Evolutionary conservation across 2,329 filamentous ascomycete species (phyloP), one percentile per base, ranked within the genome.

Genomic region (Penicillium sp.): DNA sequence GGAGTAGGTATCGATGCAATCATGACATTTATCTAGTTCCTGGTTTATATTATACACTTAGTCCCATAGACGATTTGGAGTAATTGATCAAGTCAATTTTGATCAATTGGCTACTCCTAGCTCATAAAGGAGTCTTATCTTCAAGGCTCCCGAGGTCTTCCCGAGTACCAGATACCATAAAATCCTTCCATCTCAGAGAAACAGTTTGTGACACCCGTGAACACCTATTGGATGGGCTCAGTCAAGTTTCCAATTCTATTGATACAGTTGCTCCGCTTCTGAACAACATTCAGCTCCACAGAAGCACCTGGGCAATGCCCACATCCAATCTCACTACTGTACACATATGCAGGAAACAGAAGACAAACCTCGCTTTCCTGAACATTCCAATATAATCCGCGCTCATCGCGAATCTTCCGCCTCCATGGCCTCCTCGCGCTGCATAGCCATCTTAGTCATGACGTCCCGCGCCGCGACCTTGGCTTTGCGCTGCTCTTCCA

Each of bases 351-450:
- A 37, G 15, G 8, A 9, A 28, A 20, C 33, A 12, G 8, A 12
- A 23, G 33, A 5, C 18, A 37, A 29, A 4, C 3, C 10, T 20
- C 15, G 20, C 9, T 4, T 37, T 9, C 3, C 33, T 18, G 6
- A 1, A 20, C 9, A 37, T 20, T 20, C 33, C 15, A 37, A 15
- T 7, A 18, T 35, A 28, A 18, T 37, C 20, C 18, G 18, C 18
- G 12, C 33, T 37, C 18, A 37, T 37, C 57, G 55, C 13, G 48
- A 42, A 12, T 59, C 58, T 10, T 66, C 65, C 1, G 58, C 63
- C 40, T 69, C 68, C 66, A 71, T 66, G 8, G 65, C 66, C 49
- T 72, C 69, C 47, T 72, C 70, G 6, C 68, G 66, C 47, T 71
- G 64, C 66, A 72, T 69, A 8, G 66, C 67, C 42, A 68, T 50